Base-by-base conservation (phyloP, 2,329 filamentous ascomycete species). In the Cladosporium sp. region DNA sequence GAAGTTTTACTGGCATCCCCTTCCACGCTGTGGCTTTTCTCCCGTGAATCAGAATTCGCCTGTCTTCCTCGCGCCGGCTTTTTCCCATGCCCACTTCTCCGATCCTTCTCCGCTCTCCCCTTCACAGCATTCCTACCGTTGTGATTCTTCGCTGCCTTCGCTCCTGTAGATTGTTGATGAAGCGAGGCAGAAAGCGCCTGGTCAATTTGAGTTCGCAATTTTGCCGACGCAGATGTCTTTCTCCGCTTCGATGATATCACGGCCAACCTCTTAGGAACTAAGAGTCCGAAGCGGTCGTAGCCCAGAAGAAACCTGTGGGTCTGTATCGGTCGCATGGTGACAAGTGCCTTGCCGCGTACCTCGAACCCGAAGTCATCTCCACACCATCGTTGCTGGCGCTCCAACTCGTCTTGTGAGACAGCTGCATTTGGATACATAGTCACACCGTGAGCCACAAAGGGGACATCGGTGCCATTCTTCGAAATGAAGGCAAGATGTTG, bases 381-480 rank as follows among this genome's bases (percentile, higher is more conserved):
- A 42, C 40, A 42, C 40, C 40, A 42, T 30, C 27, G 40, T 42
- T 42, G 25, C 40, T 42, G 27, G 12, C 25, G 27, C n/a, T 42
- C 27, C 15, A 42, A 30, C 16, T 42, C 40, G 15, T 42, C 15
- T n/a, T n/a, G 40, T 22, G 40, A 42, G 16, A n/a, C 7, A 42
- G 40, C 25, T 30, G 25, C 2, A 16, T 19, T 29, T 32, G 40
- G 25, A 16, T 42, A n/a, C 40, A 42, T 32, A 13, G 25, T 20
- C 7, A 42, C 20, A 30, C 25, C 27, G 18, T 42, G 27, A 27
- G 40, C 40, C 15, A 42, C 27, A 7, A 42, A 42, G 9, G 40
- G 8, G 7, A 13, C 18, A 13, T 42, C n/a, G 16, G 30, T 22
- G 40, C 40, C 40, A 32, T 42, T 30, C 13, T 42, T 42, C 40